Percentiles rank a stretch among this genome's conserved stretches.
phyloP scores from a whole-genome alignment of 2,329 filamentous ascomycete genomes.

The Sporothrix protearum region DNA sequence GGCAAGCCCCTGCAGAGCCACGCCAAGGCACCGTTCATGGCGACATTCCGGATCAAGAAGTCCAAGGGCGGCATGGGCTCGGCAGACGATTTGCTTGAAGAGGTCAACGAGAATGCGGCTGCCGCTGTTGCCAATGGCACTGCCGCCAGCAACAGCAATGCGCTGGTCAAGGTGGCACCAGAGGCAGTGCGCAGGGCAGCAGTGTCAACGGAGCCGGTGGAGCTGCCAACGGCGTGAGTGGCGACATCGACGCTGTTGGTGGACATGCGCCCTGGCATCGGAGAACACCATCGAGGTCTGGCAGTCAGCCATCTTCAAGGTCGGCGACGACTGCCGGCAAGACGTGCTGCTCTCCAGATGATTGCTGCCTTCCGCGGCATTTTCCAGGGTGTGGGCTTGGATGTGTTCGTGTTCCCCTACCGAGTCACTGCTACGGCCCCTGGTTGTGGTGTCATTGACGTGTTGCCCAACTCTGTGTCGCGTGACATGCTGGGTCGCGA shows the following conservation, averaged over 20 bases:
- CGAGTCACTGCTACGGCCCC: constrained; percentile 95
- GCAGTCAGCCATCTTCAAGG: constrained; percentile 99
- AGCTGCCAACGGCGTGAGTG: background rate
- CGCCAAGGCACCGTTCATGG: constrained; percentile 98
- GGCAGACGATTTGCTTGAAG: constrained; percentile 50
- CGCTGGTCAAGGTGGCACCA: constrained; percentile 13
- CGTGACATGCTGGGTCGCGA: constrained; percentile 98
- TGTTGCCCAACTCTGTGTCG: constrained; percentile 94
- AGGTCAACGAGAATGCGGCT: constrained; percentile 40
- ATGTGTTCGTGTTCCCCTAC: constrained; percentile 96
- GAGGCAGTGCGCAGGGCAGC: background rate
- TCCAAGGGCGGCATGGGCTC: constrained; percentile 56
- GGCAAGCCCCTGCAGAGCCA: constrained; percentile 97
- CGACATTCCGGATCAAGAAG: constrained; percentile 95
- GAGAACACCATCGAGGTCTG: constrained; percentile 81
- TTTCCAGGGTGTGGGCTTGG: constrained; percentile 89
- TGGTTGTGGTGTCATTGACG: constrained; percentile 96
- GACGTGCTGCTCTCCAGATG: constrained; percentile 94
- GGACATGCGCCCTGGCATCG: constrained; percentile 29
- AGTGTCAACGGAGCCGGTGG: background rate
- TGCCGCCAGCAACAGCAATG: constrained; percentile 24
- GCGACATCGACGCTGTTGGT: background rate
- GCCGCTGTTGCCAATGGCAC: constrained; percentile 12
- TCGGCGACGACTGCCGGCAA: constrained; percentile 96
- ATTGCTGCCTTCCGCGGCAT: constrained; percentile 96